A percentile compares a stretch with the other conserved stretches of the same genome.
Conservation (phyloP, 352 stramenopile genomes). For the Phytophthora gonapodyides region DNA sequence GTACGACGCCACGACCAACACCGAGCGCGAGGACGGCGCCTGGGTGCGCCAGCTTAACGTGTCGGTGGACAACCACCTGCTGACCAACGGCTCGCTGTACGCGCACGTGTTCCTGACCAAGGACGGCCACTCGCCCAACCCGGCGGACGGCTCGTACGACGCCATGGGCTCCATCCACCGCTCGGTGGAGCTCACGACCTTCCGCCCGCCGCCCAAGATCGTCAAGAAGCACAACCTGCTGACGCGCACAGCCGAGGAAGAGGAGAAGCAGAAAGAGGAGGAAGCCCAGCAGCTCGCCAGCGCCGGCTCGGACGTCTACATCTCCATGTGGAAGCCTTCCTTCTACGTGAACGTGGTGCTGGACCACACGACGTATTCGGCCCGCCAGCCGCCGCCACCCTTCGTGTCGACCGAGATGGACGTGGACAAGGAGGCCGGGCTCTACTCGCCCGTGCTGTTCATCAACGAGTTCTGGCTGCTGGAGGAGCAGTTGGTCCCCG, state of each 20-base stretch:
- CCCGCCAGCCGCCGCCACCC: constrained; percentile 56
- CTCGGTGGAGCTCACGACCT: constrained; percentile 71
- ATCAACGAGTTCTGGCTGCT: constrained; percentile 96
- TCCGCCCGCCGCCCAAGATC: constrained; percentile 72
- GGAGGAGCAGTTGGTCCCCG: constrained; percentile 79
- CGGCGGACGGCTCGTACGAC: constrained; percentile 61
- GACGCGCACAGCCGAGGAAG: constrained; percentile 2
- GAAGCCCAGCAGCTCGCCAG: constrained; percentile 15
- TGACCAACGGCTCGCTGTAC: constrained; percentile 78
- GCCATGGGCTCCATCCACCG: constrained; percentile 56
- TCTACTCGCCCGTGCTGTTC: constrained; percentile 92
- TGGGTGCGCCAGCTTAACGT: constrained; percentile 70
- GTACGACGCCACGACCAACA: constrained; percentile 59
- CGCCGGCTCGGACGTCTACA: constrained; percentile 47
- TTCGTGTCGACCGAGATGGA: constrained; percentile 70
- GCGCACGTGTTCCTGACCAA: constrained; percentile 89
- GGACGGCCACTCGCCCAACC: constrained; percentile 71
- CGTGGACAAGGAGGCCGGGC: constrained; percentile 52
- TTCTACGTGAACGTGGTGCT: constrained; percentile 74
- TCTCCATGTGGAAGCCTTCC: constrained; percentile 84
- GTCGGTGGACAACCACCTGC: constrained; percentile 67
- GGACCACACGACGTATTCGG: constrained; percentile 72
- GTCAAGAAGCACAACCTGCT: constrained; percentile 83
- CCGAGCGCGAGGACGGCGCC: constrained; percentile 49
- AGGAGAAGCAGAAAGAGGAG: constrained; percentile 9